Conservation (phyloP, 345 rosid species). For the Aegle marmelos region DNA sequence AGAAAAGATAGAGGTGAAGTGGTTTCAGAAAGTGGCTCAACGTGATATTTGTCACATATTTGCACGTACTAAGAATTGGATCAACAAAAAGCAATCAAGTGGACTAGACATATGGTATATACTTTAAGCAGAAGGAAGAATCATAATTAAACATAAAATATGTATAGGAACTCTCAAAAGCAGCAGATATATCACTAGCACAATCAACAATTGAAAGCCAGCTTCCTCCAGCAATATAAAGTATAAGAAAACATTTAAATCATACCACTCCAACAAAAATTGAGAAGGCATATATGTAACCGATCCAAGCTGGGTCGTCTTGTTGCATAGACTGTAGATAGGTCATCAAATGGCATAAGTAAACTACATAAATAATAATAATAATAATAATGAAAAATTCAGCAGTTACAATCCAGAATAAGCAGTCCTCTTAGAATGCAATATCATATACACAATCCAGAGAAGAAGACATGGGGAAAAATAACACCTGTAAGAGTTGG, state of each 20-base stretch:
- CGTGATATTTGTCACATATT: not conserved
- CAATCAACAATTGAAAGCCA: not conserved
- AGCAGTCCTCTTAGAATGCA: not conserved
- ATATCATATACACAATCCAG: not conserved
- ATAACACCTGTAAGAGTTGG: slow-evolving; percentile 66
- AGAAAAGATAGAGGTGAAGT: not conserved
- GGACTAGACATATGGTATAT: not conserved
- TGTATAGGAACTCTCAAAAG: not conserved
- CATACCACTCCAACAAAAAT: slow-evolving; percentile 98
- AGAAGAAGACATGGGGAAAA: slow-evolving; percentile 6
- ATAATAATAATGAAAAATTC: not conserved
- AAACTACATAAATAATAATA: not conserved
- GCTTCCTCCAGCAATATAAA: slow-evolving; percentile 9
- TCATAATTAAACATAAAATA: not conserved
- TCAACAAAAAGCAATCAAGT: not conserved
- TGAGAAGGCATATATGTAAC: slow-evolving; percentile 86
- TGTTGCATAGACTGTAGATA: slow-evolving; percentile 94
- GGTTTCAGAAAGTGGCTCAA: not conserved
- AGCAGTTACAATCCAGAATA: not conserved
- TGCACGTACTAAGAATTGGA: not conserved
- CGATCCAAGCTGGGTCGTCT: slow-evolving; percentile 89
- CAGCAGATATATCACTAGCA: not conserved
- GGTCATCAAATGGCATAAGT: slow-evolving; percentile 20
- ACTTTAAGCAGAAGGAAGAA: not conserved
- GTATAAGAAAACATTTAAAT: slow-evolving; percentile 6